Base-by-base conservation (phyloP, 352 stramenopile genomes). In the Pythium biforme region DNA sequence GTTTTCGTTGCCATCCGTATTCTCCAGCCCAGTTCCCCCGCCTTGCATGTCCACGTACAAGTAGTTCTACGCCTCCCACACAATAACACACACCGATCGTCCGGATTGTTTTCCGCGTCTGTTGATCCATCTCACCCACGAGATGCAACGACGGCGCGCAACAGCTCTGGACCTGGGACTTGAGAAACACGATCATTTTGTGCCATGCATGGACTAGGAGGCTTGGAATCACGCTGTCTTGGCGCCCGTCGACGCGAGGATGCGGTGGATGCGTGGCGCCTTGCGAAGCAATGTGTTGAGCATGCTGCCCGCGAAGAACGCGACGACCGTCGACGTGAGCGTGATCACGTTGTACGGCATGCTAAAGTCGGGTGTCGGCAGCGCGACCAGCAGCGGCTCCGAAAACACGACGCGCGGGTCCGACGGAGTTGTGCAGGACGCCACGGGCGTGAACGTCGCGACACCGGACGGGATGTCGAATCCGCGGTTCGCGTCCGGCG, bases 261-360 rank as follows among this genome's bases (percentile, higher is more conserved):
- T 83, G 70, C 81, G 76, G 66, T 92, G 77, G 40, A 90, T 70
- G 5, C 83, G 79, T 26, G 83, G 79, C 9, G 80, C 67, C 45
- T 92, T 92, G 34, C 81, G 82, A 34, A 94, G 73, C 17, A 92
- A 70, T 31, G 84, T 79, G 46, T 93, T 94, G 46, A 96, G 76
- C 71, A 93, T 88, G 14, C 77, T 90, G n/a, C 84, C 88, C 22
- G 90, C 75, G 45, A 92, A 88, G 70, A 94, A 96, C 49, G 81
- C 84, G 15, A 96, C 74, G 53, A 96, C 78, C n/a, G 88, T 95
- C 39, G 83, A 94, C 19, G 87, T 95, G 75, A 96, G 86, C 29
- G 81, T 93, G 63, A 96, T 96, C 14, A 96, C 87, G 52, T 96
- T 96, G 72, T 94, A 96, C 55, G 87, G 87, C 87, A 96, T 96